These are phyloP conservation scores for Paragyromitra xinjiangensis DNA, from an alignment of 495 filamentous ascomycete genomes.

Conservation along the genomic window DNA sequence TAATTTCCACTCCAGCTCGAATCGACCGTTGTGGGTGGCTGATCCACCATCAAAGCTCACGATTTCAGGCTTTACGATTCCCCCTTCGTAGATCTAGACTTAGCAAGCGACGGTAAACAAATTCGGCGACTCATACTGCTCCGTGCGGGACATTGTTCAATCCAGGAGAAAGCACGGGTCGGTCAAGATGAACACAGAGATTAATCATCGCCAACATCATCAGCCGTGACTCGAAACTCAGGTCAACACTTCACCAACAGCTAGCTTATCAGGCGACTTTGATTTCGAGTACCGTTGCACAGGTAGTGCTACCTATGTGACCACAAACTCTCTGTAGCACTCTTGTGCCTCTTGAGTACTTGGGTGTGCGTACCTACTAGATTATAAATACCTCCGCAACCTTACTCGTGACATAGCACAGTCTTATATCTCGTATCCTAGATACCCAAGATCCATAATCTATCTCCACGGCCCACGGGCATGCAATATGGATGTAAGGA, in stretches of 20 bases:
- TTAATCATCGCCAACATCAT: slow-evolving; percentile 35
- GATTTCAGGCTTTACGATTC: slow-evolving; percentile 15
- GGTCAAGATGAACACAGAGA: slow-evolving; percentile 8
- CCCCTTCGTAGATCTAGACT: slow-evolving; percentile 14
- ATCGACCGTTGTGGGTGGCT: not conserved
- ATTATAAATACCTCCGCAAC: not conserved
- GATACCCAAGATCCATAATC: slow-evolving; percentile 4
- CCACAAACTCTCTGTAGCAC: not conserved
- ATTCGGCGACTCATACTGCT: slow-evolving; percentile 30
- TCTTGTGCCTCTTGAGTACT: not conserved
- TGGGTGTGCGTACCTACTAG: not conserved
- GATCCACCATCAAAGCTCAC: slow-evolving; percentile 2
- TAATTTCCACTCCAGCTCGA: slow-evolving; percentile 5
- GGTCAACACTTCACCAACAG: not conserved
- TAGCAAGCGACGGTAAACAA: slow-evolving; percentile 5
- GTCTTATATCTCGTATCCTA: not conserved
- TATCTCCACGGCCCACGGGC: slow-evolving; percentile 17
- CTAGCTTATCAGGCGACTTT: not conserved
- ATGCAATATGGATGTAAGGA: slow-evolving; percentile 16
- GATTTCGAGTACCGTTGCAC: slow-evolving; percentile 3
- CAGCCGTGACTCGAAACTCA: slow-evolving; percentile 31
- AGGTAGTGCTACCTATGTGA: not conserved
- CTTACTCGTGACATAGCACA: not conserved
- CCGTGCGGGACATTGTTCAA: slow-evolving; percentile 36
- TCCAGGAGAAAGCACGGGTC: slow-evolving; percentile 19